Conservation (phyloP, 2,329 filamentous ascomycete genomes). For the Juglanconis oblonga region DNA sequence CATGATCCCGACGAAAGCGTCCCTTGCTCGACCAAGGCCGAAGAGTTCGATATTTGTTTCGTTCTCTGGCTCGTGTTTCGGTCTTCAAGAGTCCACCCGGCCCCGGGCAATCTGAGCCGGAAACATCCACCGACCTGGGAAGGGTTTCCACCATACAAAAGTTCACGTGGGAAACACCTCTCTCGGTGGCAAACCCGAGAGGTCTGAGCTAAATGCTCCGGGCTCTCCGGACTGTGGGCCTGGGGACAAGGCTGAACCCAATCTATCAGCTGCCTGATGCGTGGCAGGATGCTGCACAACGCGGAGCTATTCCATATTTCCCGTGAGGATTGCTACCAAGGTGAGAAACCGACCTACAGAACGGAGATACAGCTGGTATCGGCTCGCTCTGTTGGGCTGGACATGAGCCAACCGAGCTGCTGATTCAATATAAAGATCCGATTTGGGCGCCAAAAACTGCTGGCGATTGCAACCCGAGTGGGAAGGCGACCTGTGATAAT, state of each 20-base stretch:
- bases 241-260: neutral
- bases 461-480: neutral
- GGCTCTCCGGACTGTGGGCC: conserved; percentile 1
- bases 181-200: neutral
- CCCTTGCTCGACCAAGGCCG: neutral
- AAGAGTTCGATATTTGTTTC: too few relatives aligned
- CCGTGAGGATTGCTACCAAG: too few relatives aligned
- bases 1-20: neutral
- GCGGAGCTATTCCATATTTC: neutral
- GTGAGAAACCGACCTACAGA: too few relatives aligned
- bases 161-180: neutral
- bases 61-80: neutral
- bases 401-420: neutral
- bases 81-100: neutral
- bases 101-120: too few relatives aligned
- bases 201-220: neutral
- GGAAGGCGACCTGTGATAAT: conserved; percentile 4
- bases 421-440: neutral
- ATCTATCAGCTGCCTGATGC: neutral
- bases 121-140: neutral
- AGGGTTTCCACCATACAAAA: neutral
- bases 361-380: too few relatives aligned
- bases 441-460: neutral
- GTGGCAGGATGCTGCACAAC: neutral
- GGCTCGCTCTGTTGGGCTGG: neutral